Base-by-base conservation (phyloP, 257 asterid species). In the Coffea eugenioides region DNA sequence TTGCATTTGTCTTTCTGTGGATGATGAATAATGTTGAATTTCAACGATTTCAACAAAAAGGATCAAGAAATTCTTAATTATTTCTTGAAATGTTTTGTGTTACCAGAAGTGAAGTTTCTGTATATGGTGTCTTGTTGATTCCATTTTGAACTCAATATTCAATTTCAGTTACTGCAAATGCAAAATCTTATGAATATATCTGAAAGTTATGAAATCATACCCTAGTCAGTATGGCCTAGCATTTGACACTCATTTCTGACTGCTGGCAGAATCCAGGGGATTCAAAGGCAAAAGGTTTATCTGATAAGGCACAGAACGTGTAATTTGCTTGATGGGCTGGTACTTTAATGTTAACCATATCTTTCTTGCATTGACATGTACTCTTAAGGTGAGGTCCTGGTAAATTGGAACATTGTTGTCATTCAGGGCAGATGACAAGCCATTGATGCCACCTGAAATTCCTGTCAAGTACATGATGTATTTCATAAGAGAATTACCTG, bases 251-350 rank as follows among this genome's bases (percentile, higher is more conserved):
- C 6, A 48, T 25, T 25, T 15, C 34, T 67, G 54, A 39, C 46
- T 8, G 11, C 54, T 56, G 51, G 81, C 84, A 82, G 84, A 79
- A 65, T 64, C 79, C 75, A 71, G 10, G 65, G 31, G 75, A 67
- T 27, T 16, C 48, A 68, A 82, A 82, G 64, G 62, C 79, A 34
- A 77, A 82, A 61, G 81, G 69, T 41, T 23, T 62, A 51, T 77
- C 84, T 49, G 71, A 69, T 59, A 80, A 80, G 56, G 51, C 69
- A 56, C 83, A 80, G 70, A 77, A 77, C n/a, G 84, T 77, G 51
- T 82, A 65, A 82, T 57, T 3, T 67, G 76, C 7, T 56, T 41
- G 51, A 54, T 41, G 71, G 56, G 70, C 78, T 23, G 79, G 81
- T 82, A 62, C 20, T 61, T 45, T 39, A 62, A 21, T 48, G n/a